These are phyloP conservation scores for Tylopilus cervinicoccineus DNA, from an alignment of 768 basidiomycete genomes.

Conservation along the genomic window DNA sequence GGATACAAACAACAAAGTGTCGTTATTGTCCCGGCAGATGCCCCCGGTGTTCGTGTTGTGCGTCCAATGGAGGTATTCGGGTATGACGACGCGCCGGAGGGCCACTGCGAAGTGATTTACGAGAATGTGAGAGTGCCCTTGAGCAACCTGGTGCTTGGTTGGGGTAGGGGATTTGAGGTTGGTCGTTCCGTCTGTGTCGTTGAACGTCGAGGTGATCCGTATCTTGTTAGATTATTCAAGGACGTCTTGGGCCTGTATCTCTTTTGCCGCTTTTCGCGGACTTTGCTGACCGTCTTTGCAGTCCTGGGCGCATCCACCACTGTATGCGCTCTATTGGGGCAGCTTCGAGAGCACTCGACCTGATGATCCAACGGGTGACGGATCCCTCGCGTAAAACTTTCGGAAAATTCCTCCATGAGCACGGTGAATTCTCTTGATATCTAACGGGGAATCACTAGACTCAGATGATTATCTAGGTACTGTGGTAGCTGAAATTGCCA, in stretches of 20 bases:
- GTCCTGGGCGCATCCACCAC: slow-evolving; percentile 94
- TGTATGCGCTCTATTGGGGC: slow-evolving; percentile 97
- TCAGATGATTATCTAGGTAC: slow-evolving; percentile 51
- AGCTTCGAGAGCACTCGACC: slow-evolving; percentile 79
- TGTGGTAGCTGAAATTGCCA: slow-evolving; percentile 86
- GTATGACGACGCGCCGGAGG: slow-evolving; percentile 94
- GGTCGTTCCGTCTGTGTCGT: not conserved
- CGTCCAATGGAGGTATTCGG: slow-evolving; percentile 94
- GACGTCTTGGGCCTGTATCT: slow-evolving; percentile 74
- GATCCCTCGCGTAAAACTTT: slow-evolving; percentile 91
- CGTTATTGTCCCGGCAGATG: slow-evolving; percentile 86
- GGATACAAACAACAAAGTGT: slow-evolving; percentile 86
- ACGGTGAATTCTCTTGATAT: slow-evolving; percentile 50
- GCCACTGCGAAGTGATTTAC: slow-evolving; percentile 94
- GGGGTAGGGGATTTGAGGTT: slow-evolving; percentile 94
- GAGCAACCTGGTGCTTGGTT: slow-evolving; percentile 80
- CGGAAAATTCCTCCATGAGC: slow-evolving; percentile 86
- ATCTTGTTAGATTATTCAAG: slow-evolving; percentile 76
- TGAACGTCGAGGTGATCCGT: not conserved
- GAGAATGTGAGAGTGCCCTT: slow-evolving; percentile 90
- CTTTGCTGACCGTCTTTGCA: slow-evolving; percentile 25
- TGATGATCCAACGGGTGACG: slow-evolving; percentile 90
- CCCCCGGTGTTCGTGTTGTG: slow-evolving; percentile 83
- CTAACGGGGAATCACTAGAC: not conserved
- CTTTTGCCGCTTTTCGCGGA: not conserved